Percentiles rank a stretch among this genome's conserved stretches.
Evolutionary conservation across 192 early-diverging fungal genomes (phyloP).

Genomic region (Umbelopsis sp.): DNA sequence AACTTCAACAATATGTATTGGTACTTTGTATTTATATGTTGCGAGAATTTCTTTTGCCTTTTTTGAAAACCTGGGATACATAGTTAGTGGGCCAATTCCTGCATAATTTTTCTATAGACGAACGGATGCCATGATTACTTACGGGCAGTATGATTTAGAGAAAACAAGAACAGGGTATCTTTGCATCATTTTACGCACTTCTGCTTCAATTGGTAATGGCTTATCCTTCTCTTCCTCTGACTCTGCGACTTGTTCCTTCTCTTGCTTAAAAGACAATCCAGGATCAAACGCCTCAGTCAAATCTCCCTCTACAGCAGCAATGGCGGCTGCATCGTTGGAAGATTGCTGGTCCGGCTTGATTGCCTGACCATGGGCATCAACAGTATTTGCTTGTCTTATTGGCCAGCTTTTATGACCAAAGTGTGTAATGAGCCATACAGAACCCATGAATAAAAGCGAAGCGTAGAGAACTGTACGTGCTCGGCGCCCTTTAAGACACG

Average conservation of each 20-base stretch:
- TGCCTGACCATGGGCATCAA: background rate
- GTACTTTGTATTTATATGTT: background rate
- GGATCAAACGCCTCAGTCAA: slow-evolving; percentile 1
- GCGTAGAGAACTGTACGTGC: slow-evolving; percentile 9
- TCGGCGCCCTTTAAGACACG: slow-evolving; percentile 7
- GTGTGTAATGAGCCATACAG: slow-evolving; percentile 9
- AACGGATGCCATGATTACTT: background rate
- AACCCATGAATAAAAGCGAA: background rate
- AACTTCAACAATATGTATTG: slow-evolving; percentile 25
- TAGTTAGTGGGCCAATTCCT: background rate
- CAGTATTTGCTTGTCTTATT: background rate
- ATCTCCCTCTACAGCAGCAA: slow-evolving; percentile 12
- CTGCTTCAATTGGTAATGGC: slow-evolving; percentile 2
- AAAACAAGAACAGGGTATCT: slow-evolving; percentile 23
- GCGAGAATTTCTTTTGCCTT: slow-evolving; percentile 23
- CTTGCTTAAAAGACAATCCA: background rate
- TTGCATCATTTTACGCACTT: slow-evolving; percentile 11
- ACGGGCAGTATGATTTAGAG: slow-evolving; percentile 32
- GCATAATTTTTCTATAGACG: background rate
- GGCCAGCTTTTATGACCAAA: slow-evolving; percentile 7
- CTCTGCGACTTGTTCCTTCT: background rate
- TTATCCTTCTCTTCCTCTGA: background rate
- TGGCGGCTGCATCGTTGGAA: slow-evolving; percentile 2
- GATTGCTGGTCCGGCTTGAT: background rate
- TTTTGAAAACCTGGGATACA: slow-evolving; percentile 16